Base-by-base conservation (phyloP, 2,329 filamentous ascomycete species). In the Lachnellula occidentalis region DNA sequence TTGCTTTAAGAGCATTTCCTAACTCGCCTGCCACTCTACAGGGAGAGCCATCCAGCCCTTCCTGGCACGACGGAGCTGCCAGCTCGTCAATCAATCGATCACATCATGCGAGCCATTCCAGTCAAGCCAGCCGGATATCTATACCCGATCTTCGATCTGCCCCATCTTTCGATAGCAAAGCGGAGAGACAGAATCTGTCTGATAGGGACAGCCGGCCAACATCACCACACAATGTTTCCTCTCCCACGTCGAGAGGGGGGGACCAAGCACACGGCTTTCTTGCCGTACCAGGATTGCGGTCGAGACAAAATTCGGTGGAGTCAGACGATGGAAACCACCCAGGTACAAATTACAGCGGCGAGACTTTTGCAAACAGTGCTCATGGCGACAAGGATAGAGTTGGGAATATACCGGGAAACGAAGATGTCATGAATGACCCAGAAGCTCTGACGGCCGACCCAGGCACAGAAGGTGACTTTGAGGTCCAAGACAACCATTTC, bases 381-480 rank as follows among this genome's bases (percentile, higher is more conserved):
- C 75, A 75, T 21, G 72, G 71, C 34, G 66, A 69, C 2, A 66
- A 72, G 15, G 68, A 71, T 52, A 73, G 74, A 51, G 69, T 73
- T 61, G 64, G 70, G n/a, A 69, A 72, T 17, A 66, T 51, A 15
- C 49, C 57, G 8, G 61, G 60, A 45, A 75, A 76, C 45, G 68
- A 73, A 46, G 73, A 77, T 55, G 70, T 86, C 9, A 72, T 83
- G 49, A 79, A 80, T 45, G 81, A 84, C 45, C n/a, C 49, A 1
- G 66, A 69, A 34, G 67, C 68, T 3, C 50, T 70, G 27, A 57
- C 53, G 7, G 85, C 88, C 0, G 87, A 92, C 66, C 86, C 83
- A 1, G 86, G 85, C 6, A 86, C 82, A 1, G 87, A 91, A 69
- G 78, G 74, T 17, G 84, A 88, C 59, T 92, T 89, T 63, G 66